Conservation (phyloP, 805 yeast genomes). For the Candida ipomoeae region DNA sequence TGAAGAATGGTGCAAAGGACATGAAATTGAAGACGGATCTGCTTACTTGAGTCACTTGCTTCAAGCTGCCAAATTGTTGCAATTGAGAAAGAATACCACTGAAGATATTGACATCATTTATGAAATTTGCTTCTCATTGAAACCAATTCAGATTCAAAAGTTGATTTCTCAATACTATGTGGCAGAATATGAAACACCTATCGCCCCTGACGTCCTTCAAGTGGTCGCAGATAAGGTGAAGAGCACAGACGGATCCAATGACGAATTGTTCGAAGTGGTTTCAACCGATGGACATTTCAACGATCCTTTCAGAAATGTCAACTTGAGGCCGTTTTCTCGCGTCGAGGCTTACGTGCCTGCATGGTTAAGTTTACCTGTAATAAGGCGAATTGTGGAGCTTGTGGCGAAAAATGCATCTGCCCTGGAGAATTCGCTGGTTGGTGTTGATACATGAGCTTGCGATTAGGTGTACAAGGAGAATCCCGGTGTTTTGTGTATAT, state of each 20-base stretch:
- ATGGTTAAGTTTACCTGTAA: conserved; percentile 83
- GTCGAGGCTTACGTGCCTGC: conserved; percentile 93
- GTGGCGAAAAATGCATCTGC: conserved; percentile 79
- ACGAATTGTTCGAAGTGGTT: conserved; percentile 67
- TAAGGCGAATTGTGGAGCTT: conserved; percentile 83
- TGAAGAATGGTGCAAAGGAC: conserved; percentile 98
- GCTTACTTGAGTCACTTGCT: conserved; percentile 78
- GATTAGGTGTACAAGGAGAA: not conserved
- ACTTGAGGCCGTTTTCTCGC: conserved; percentile 71
- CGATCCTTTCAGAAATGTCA: conserved; percentile 76
- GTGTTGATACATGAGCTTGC: conserved; percentile 1
- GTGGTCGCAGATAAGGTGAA: conserved; percentile 79
- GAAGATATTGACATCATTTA: conserved; percentile 89
- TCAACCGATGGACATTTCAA: conserved; percentile 72
- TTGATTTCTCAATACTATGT: conserved; percentile 82
- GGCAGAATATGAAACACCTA: conserved; percentile 93
- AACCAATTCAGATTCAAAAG: conserved; percentile 94
- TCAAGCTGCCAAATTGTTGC: conserved; percentile 90
- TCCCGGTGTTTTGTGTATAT: not conserved
- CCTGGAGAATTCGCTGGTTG: conserved; percentile 41
- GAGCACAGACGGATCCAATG: conserved; percentile 47
- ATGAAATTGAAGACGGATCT: conserved; percentile 83
- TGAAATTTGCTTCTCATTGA: conserved; percentile 91
- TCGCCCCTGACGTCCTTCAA: conserved; percentile 73
- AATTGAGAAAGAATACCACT: conserved; percentile 81